phyloP scores from a whole-genome alignment of 768 basidiomycete species.

The Mycena leptocephala region DNA sequence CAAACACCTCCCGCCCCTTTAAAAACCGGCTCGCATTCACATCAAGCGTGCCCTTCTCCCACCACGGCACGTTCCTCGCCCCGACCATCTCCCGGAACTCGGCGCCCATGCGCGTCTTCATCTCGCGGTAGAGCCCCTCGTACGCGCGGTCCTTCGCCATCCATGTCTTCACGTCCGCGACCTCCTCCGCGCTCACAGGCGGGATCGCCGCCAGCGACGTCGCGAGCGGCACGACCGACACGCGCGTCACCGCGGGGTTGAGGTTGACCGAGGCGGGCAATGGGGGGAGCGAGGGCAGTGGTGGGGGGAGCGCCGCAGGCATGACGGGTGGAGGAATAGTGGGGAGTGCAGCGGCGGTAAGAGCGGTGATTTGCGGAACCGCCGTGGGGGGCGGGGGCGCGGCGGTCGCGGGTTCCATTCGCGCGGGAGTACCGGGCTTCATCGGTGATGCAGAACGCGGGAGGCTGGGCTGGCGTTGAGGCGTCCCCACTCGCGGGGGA shows the following conservation, averaged over 20 bases:
- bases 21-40: conserved; percentile 56
- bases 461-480: conserved; percentile 24
- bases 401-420: background rate
- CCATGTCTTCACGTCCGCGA: conserved; percentile 72
- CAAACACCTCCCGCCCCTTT: conserved; percentile 65
- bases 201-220: conserved; percentile 72
- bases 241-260: conserved; percentile 73
- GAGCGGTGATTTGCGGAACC: conserved; percentile 22
- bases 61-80: conserved; percentile 66
- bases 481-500: conserved; percentile 16
- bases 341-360: conserved; percentile 25
- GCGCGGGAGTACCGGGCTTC: conserved; percentile 29
- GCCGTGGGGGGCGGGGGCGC: conserved; percentile 5
- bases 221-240: conserved; percentile 74
- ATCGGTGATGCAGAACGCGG: conserved; percentile 32
- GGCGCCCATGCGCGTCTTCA: conserved; percentile 68
- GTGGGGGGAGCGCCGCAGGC: conserved; percentile 37
- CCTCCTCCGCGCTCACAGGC: conserved; percentile 66
- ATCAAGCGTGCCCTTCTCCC: conserved; percentile 70
- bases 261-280: conserved; percentile 61
- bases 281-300: conserved; percentile 57
- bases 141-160: conserved; percentile 76
- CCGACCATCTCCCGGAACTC: conserved; percentile 67
- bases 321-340: background rate
- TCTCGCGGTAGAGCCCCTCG: conserved; percentile 62